Percentiles rank a stretch among this genome's conserved stretches.
These are phyloP conservation scores for Leccinum disarticulatum DNA, from an alignment of 768 basidiomycete species.

Conservation along the genomic window DNA sequence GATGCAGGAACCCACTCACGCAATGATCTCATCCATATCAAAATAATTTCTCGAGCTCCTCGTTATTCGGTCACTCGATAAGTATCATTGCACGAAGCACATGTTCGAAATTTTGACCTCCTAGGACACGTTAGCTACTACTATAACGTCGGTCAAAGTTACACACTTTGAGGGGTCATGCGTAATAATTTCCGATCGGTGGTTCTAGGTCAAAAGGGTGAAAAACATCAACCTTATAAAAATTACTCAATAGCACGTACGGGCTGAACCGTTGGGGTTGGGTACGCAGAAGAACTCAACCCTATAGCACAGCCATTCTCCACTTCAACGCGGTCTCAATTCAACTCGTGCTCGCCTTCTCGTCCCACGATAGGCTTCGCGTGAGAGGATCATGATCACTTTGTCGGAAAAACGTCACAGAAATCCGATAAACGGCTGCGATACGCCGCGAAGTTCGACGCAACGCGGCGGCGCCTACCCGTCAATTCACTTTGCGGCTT, in stretches of 20 bases:
- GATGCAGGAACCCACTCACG: neutral
- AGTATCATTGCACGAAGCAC: neutral
- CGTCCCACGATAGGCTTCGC: neutral
- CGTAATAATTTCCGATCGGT: neutral
- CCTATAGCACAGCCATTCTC: constrained; percentile 3
- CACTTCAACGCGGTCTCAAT: neutral
- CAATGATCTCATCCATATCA: neutral
- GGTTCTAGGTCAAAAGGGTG: neutral
- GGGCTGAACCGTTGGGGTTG: neutral
- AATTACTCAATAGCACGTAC: neutral
- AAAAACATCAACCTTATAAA: neutral
- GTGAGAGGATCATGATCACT: constrained; percentile 1
- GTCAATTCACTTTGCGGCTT: neutral
- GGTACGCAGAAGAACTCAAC: no score
- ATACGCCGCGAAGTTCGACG: neutral
- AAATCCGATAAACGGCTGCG: neutral
- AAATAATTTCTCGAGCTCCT: neutral
- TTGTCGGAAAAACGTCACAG: neutral
- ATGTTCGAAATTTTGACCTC: neutral
- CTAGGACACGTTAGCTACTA: no score
- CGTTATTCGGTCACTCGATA: neutral
- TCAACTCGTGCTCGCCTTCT: neutral
- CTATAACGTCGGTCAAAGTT: no score
- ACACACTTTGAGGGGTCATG: neutral
- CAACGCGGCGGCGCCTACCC: neutral